Percentiles rank a stretch among this genome's conserved stretches.
These are phyloP conservation scores for Sequoiadendron giganteum DNA, from an alignment of 75 land plant genomes.

Conservation along the genomic window DNA sequence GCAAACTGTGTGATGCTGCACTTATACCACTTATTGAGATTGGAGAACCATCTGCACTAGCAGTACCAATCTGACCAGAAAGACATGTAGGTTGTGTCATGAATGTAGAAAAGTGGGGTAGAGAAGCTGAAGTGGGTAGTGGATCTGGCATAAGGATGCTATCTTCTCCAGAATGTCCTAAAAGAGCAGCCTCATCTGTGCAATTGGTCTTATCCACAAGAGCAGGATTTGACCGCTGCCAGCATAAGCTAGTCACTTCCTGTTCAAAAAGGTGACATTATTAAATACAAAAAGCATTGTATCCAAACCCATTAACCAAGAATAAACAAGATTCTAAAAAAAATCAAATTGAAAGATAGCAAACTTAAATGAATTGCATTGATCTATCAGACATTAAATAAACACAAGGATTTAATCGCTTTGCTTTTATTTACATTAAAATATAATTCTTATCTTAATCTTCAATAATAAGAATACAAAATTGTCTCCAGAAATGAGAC, in stretches of 20 bases:
- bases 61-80: slow-evolving; percentile 10
- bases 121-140: slow-evolving; percentile 33
- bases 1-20: slow-evolving; percentile 22
- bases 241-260: slow-evolving; percentile 50
- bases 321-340: not conserved
- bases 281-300: not conserved
- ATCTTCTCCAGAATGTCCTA: slow-evolving; percentile 37
- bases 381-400: not conserved
- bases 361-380: not conserved
- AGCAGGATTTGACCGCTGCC: slow-evolving; percentile 50
- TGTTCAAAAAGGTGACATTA: slow-evolving; percentile 5
- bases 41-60: slow-evolving; percentile 4
- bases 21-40: slow-evolving; percentile 19
- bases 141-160: slow-evolving; percentile 52
- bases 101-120: slow-evolving; percentile 18
- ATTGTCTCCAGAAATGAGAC: not conserved
- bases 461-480: not conserved
- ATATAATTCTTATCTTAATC: not conserved
- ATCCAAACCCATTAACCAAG: not conserved
- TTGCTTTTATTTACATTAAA: not conserved
- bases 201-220: slow-evolving; percentile 26
- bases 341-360: not conserved
- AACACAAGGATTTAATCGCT: not conserved
- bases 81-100: not conserved
- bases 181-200: slow-evolving; percentile 32